Conservation (phyloP, 176 grass and related monocot species). For the Canna indica region DNA sequence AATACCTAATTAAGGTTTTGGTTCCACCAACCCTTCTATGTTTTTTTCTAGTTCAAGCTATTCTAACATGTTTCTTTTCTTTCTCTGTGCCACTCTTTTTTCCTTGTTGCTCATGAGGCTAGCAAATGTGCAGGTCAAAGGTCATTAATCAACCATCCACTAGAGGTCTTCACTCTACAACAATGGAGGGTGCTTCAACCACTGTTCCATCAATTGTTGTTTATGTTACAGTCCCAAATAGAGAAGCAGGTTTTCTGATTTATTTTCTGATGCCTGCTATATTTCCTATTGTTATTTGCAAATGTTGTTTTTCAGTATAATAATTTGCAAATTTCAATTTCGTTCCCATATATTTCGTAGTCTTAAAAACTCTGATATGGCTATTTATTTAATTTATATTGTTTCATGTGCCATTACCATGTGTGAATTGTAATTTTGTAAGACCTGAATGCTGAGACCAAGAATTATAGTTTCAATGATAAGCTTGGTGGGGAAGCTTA, state of each 20-base stretch:
- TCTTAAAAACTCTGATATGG: no score
- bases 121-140: slow-evolving; percentile 4
- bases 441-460: background rate
- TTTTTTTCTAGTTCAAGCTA: background rate
- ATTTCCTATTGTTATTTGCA: background rate
- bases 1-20: no score
- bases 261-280: background rate
- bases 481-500: background rate
- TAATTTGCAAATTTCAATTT: no score
- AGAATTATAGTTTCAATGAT: background rate
- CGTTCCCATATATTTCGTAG: no score
- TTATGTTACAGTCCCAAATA: slow-evolving; percentile 88
- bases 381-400: no score
- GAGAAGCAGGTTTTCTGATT: slow-evolving; percentile 52
- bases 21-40: no score
- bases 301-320: background rate
- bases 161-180: slow-evolving; percentile 41
- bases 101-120: background rate
- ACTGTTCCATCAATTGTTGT: slow-evolving; percentile 77
- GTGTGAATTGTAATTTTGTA: no score
- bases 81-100: background rate
- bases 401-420: no score
- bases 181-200: slow-evolving; percentile 55
- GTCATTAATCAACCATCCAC: background rate
- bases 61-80: background rate